Evolutionary conservation across 768 basidiomycete genomes (phyloP).

Genomic region (Dictyophora rubrovolvata): DNA sequence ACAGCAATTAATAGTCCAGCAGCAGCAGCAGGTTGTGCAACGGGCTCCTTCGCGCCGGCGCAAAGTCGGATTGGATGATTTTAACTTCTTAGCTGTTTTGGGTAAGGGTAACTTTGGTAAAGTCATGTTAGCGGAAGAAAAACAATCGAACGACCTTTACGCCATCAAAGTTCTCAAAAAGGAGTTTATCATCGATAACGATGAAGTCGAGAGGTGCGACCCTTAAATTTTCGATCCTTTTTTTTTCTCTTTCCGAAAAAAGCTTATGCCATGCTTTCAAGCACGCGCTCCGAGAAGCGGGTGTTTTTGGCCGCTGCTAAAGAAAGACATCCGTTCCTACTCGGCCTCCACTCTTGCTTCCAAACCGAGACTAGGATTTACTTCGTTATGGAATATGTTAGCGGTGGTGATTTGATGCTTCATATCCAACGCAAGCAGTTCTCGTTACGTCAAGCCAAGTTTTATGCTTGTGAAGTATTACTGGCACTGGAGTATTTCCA

Average conservation of each 20-base stretch:
- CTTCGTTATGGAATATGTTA: constrained; percentile 99
- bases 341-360: constrained; percentile 97
- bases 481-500: constrained; percentile 98
- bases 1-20: constrained; percentile 24
- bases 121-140: constrained; percentile 99
- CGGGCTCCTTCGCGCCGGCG: constrained; percentile 40
- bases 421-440: constrained; percentile 99
- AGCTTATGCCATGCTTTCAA: constrained; percentile 21
- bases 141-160: constrained; percentile 76
- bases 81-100: constrained; percentile 96
- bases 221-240: not conserved
- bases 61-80: constrained; percentile 94
- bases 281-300: constrained; percentile 97
- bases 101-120: constrained; percentile 99
- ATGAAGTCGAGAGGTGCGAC: constrained; percentile 93
- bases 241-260: not conserved
- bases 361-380: constrained; percentile 99
- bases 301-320: constrained; percentile 96
- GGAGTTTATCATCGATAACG: constrained; percentile 99
- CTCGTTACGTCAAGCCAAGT: constrained; percentile 96
- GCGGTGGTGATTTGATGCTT: constrained; percentile 97
- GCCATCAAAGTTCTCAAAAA: constrained; percentile 99
- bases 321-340: constrained; percentile 94
- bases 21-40: constrained; percentile 27
- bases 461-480: constrained; percentile 94